These are phyloP conservation scores for Apocynum venetum DNA, from an alignment of 257 asterid species.

Conservation along the genomic window DNA sequence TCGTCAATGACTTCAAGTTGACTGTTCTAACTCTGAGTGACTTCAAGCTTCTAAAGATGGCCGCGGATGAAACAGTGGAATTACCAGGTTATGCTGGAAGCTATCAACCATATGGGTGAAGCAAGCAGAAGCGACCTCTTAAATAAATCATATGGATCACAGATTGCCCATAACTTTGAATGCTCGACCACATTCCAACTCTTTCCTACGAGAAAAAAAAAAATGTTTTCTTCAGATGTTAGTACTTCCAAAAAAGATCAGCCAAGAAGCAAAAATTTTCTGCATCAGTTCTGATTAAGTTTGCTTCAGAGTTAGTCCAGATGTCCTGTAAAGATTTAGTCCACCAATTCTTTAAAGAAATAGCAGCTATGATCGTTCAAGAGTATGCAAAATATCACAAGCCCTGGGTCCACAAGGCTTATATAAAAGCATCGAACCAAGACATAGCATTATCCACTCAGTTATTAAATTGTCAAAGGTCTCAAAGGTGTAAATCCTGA, in stretches of 20 bases:
- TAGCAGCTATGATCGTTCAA: not conserved
- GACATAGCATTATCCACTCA: not conserved
- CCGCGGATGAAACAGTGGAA: not conserved
- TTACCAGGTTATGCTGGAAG: not conserved
- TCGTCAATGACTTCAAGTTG: not conserved
- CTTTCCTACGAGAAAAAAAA: not conserved
- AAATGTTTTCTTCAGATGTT: not conserved
- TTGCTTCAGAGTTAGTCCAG: not conserved
- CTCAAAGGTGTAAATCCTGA: not conserved
- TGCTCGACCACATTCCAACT: not conserved
- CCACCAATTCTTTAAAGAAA: not conserved
- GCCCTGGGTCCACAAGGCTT: not conserved
- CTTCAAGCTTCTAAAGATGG: not conserved
- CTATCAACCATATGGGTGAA: not conserved
- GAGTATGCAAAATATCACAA: not conserved
- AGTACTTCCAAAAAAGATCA: not conserved
- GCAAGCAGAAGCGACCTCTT: not conserved
- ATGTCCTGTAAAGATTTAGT: not conserved
- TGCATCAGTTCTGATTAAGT: not conserved
- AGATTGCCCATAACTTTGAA: not conserved
- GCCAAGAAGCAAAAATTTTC: not conserved
- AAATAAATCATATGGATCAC: not conserved
- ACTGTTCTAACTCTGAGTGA: not conserved
- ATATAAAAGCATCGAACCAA: not conserved
- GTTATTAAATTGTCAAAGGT: not conserved